Base-by-base conservation (phyloP, 164 flowering plant species). In the Piper betle region DNA sequence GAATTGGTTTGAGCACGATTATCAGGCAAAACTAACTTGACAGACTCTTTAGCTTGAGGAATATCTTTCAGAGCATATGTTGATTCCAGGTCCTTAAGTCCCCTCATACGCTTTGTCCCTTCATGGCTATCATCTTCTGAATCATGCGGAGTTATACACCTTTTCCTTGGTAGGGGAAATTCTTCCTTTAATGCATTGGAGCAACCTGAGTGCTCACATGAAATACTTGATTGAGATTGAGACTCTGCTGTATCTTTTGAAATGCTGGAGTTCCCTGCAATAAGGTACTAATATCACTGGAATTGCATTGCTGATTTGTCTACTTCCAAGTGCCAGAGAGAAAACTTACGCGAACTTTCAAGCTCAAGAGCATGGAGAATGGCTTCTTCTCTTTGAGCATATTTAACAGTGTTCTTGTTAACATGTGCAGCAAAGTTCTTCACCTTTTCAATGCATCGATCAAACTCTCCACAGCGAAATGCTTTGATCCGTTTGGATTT, bases 391-490 rank as follows among this genome's bases (percentile, higher is more conserved):
- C 95, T 77, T 37, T 91, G 77, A 54, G 95, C 95, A 81, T 87
- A 84, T 67, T 84, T 92, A 59, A 80, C 85, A 25, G 71, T 74
- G 71, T 79, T 89, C 76, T 79, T 88, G 52, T 65, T 74, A 53
- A 74, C 62, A 62, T 52, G 69, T 37, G 82, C 77, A 37, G 82
- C 81, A 62, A 83, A 63, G 55, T 84, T 83, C 76, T 82, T 80
- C 48, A 94, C 97, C 60, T 79, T 88, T 63, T 79, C 83, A 72
- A 91, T 86, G 77, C 90, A 88, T 15, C 79, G 84, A 60, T 84
- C 86, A 65, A 75, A 91, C 57, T 91, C 96, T 25, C 95, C 95
- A 80, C 98, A 91, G 7, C 89, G 90, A 74, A 91, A 91, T 63
- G 91, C 80, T 72, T 92, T 92, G 72, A 92, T 93, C 54, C 90